Base-by-base conservation (phyloP, 805 yeast genomes). In the Cyberlindnera japonica region DNA sequence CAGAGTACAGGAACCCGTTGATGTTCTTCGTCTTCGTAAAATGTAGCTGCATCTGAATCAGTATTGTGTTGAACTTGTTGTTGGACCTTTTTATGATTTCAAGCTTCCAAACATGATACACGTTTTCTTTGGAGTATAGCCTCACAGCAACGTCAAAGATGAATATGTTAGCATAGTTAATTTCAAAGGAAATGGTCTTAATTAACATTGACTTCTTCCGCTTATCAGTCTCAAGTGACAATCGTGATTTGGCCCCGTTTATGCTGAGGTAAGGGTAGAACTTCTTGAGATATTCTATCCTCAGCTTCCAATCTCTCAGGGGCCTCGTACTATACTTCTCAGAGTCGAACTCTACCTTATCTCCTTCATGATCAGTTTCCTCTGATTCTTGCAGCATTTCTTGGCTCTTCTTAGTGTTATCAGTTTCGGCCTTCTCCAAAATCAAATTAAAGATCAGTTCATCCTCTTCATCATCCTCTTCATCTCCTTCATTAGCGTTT, bases 251-350 rank as follows among this genome's bases (percentile, higher is more conserved):
- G n/a, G 45, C 39, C 14, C 43, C 29, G 0, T 20, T 9, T 2
- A 57, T 44, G 10, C 15, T 13, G 6, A 57, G 37, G 15, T 44
- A 47, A 2, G 58, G 58, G 19, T 57, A 57, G 30, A 57, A 48
- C 37, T 43, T 51, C 29, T 34, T 36, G 15, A 57, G 24, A 25
- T 49, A 54, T 23, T 49, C 53, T 2, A 50, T 29, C 23, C 60
- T 41, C 3, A 38, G 17, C 5, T 42, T 28, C 61, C 61, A 57
- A 11, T 51, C 42, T 29, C 40, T 44, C 9, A 44, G 35, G 2
- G 61, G 60, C 18, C 37, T 46, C 5, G 55, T 47, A 17, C 36
- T 42, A 40, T 44, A 55, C 6, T 35, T 27, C 10, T 37, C 16
- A 3, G 46, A 41, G 23, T 49, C 49, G 25, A 45, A 36, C 11